Evolutionary conservation across 345 rosid species (phyloP).

Genomic region (Citrus mangshanensis): DNA sequence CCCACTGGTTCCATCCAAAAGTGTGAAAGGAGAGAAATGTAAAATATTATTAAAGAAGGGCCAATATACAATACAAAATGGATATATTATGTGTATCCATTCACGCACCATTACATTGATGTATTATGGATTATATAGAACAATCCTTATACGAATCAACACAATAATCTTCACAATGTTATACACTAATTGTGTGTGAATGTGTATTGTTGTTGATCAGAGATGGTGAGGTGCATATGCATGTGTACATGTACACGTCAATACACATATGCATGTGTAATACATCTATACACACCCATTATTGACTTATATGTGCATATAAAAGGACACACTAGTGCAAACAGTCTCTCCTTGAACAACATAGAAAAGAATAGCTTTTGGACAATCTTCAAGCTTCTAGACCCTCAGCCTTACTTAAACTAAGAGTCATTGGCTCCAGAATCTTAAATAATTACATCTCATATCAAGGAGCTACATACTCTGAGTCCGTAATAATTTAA

Average conservation of each 20-base stretch:
- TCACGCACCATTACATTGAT: not conserved
- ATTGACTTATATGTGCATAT: not conserved
- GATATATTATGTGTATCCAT: not conserved
- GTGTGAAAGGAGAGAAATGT: not conserved
- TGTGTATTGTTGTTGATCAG: not conserved
- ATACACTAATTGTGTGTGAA: not conserved
- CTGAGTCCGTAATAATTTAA: not conserved
- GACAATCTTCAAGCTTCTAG: not conserved
- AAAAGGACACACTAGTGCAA: not conserved
- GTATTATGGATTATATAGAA: not conserved
- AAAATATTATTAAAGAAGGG: not conserved
- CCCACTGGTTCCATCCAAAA: not conserved
- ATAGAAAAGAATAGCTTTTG: not conserved
- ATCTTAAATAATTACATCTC: not conserved
- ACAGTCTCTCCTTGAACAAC: not conserved
- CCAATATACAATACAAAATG: not conserved
- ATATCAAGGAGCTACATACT: not conserved
- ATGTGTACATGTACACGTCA: too few relatives aligned
- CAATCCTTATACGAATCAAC: not conserved
- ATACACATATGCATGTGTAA: too few relatives aligned
- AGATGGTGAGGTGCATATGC: not conserved
- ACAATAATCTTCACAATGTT: not conserved
- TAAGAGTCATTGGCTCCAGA: not conserved
- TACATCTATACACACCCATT: not conserved
- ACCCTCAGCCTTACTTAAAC: not conserved